Evolutionary conservation across 2,329 filamentous ascomycete species (phyloP).

Genomic region (Chrysoporthe cubensis): DNA sequence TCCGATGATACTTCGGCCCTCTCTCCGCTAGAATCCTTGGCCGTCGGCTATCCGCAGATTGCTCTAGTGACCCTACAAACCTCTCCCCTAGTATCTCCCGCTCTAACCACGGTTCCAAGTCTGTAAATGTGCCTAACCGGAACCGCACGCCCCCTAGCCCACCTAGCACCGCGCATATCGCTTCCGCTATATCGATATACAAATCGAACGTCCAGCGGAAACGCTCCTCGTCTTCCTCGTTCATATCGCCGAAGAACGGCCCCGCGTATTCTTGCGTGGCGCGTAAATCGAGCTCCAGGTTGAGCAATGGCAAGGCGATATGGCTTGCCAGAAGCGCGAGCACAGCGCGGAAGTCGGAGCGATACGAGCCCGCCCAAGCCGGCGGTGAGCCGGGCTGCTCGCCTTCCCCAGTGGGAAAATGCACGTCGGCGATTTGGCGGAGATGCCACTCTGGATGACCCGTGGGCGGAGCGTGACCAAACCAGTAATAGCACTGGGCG

Average conservation of each 20-base stretch:
- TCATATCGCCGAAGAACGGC: neutral
- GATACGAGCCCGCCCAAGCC: neutral
- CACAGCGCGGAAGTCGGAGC: neutral
- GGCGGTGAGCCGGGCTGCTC: neutral
- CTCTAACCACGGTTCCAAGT: constrained; percentile 9
- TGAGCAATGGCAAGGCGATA: neutral
- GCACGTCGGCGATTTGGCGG: neutral
- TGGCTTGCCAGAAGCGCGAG: neutral
- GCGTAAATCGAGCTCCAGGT: constrained; percentile 8
- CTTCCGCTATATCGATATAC: constrained; percentile 7
- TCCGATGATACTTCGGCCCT: constrained; percentile 9
- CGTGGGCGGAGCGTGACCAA: constrained; percentile 1
- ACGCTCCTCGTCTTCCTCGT: neutral
- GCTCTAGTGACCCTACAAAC: constrained; percentile 10
- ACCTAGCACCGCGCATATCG: neutral
- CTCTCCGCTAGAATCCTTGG: neutral
- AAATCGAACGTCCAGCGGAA: constrained; percentile 14
- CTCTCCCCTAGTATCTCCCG: constrained; percentile 17
- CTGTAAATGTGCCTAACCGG: constrained; percentile 7
- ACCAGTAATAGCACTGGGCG: constrained; percentile 14
- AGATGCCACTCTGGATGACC: constrained; percentile 2
- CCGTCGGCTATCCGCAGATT: neutral
- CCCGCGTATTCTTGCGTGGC: neutral
- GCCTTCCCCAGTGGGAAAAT: neutral
- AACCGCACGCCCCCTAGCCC: constrained; percentile 9